Evolutionary conservation across 495 filamentous ascomycete genomes (phyloP).

Genomic region (Tuber brumale): DNA sequence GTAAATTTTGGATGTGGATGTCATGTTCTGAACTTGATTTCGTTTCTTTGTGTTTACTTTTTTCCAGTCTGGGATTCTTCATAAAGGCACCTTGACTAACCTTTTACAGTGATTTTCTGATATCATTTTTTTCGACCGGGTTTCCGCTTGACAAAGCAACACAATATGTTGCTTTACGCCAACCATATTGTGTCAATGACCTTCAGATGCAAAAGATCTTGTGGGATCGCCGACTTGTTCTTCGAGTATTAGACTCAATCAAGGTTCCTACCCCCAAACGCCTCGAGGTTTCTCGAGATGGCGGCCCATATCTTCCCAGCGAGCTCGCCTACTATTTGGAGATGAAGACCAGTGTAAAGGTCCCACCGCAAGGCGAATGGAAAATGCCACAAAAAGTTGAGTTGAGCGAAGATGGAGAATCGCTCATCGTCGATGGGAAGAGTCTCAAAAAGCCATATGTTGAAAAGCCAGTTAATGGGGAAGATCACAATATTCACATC

Average conservation of each 20-base stretch:
- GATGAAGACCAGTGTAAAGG: slow-evolving; percentile 67
- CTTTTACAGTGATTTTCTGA: slow-evolving; percentile 69
- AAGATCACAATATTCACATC: slow-evolving; percentile 98
- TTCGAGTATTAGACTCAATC: slow-evolving; percentile 80
- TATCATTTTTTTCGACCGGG: slow-evolving; percentile 95
- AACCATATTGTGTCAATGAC: slow-evolving; percentile 96
- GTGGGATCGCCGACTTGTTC: slow-evolving; percentile 88
- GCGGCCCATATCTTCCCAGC: slow-evolving; percentile 70
- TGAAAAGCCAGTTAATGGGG: slow-evolving; percentile 95
- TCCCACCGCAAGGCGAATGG: slow-evolving; percentile 50
- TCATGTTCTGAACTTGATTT: background rate
- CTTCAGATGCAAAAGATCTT: slow-evolving; percentile 95
- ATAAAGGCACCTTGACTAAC: background rate
- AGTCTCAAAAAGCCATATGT: slow-evolving; percentile 88
- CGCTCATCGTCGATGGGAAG: slow-evolving; percentile 76
- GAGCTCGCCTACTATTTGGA: slow-evolving; percentile 74
- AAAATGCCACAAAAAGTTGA: slow-evolving; percentile 58
- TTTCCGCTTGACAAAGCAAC: slow-evolving; percentile 97
- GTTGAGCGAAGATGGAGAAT: slow-evolving; percentile 78
- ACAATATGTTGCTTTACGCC: slow-evolving; percentile 80
- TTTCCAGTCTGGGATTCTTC: background rate
- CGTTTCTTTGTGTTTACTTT: background rate
- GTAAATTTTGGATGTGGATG: background rate
- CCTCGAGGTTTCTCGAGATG: slow-evolving; percentile 90
- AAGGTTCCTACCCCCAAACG: slow-evolving; percentile 80